Conservation (phyloP, 495 filamentous ascomycete species). For the Neurospora africana region DNA sequence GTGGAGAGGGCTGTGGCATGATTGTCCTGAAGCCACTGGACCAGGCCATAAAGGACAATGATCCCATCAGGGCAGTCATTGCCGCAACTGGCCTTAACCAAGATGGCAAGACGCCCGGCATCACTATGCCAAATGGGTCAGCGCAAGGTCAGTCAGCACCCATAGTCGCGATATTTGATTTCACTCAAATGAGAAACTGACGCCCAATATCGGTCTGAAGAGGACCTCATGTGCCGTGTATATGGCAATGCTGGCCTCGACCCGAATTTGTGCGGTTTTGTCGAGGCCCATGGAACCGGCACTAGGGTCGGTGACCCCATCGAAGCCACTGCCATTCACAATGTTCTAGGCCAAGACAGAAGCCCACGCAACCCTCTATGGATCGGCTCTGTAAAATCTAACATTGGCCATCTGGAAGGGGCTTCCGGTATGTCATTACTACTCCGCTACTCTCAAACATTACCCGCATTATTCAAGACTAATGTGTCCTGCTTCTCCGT, state of each 20-base stretch:
- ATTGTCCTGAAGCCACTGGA: constrained; percentile 50
- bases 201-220: constrained; percentile 7
- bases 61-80: constrained; percentile 54
- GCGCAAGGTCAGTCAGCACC: constrained; percentile 38
- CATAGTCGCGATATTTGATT: not conserved
- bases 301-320: constrained; percentile 41
- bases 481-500: not conserved
- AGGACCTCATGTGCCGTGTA: constrained; percentile 36
- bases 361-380: constrained; percentile 23
- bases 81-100: constrained; percentile 48
- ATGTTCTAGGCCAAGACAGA: constrained; percentile 24
- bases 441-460: not conserved
- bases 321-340: constrained; percentile 32
- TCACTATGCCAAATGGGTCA: constrained; percentile 45
- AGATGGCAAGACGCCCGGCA: constrained; percentile 48
- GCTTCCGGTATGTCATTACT: constrained; percentile 21
- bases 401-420: constrained; percentile 48
- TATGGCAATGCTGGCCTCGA: constrained; percentile 31
- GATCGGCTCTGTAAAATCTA: constrained; percentile 49
- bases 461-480: not conserved
- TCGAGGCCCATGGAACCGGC: constrained; percentile 47
- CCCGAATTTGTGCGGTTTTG: constrained; percentile 30
- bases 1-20: constrained; percentile 52
- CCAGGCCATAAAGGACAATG: constrained; percentile 46
- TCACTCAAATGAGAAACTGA: constrained; percentile 7